Conservation (phyloP, 768 basidiomycete genomes). For the Leucogyrophana mollusca region DNA sequence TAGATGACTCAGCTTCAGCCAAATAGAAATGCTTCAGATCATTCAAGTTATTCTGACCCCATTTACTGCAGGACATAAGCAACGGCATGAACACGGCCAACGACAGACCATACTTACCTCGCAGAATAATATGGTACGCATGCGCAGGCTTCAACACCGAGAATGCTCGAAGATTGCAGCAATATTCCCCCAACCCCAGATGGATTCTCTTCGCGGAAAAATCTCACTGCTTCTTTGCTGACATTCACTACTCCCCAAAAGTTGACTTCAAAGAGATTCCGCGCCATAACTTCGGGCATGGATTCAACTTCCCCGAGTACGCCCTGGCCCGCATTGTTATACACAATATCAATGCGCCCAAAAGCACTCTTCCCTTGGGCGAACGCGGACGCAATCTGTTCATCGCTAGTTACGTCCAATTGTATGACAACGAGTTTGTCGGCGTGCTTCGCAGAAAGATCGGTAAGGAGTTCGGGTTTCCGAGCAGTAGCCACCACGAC, state of each 20-base stretch:
- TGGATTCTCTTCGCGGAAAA: constrained; percentile 1
- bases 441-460: constrained; percentile 3
- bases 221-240: constrained; percentile 7
- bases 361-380: constrained; percentile 16
- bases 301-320: constrained; percentile 34
- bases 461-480: constrained; percentile 19
- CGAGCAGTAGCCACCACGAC: constrained; percentile 47
- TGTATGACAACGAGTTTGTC: constrained; percentile 22
- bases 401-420: constrained; percentile 24
- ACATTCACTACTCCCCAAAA: too few relatives aligned
- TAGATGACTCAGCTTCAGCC: too few relatives aligned
- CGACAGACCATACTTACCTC: constrained; percentile 12
- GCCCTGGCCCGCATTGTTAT: constrained; percentile 23
- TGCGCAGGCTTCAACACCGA: constrained; percentile 13
- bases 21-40: too few relatives aligned
- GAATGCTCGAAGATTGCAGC: constrained; percentile 28
- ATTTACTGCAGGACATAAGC: constrained; percentile 3
- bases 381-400: constrained; percentile 21
- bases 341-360: constrained; percentile 28
- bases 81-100: not conserved
- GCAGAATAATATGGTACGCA: constrained; percentile 23
- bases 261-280: constrained; percentile 37
- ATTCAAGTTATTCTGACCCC: not conserved
- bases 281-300: constrained; percentile 27
- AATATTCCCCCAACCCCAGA: constrained; percentile 34